Base-by-base conservation (phyloP, 2,329 filamentous ascomycete genomes). In the Fusarium piperis region DNA sequence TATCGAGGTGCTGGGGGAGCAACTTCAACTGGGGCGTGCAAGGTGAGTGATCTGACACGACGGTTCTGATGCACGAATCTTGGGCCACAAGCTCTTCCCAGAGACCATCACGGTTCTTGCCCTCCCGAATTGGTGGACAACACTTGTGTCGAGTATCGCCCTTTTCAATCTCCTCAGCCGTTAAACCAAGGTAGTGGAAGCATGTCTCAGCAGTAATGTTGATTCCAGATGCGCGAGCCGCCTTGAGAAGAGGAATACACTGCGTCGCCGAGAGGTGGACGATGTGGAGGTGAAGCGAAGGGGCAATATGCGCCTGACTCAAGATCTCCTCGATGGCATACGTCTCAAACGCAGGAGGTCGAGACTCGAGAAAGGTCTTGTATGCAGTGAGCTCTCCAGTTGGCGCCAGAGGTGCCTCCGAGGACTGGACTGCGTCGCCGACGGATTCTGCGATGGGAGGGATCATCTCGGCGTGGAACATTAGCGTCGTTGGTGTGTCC, bases 401-500 rank as follows among this genome's bases (percentile, higher is more conserved):
- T 5, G 93, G 93, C 1, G 88, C 89, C 8, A 92, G 83, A 0
- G 93, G 93, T 18, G 93, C 89, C 8, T 88, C 85, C 0, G 93
- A 93, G 28, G 83, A 82, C 76, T 93, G 92, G 5, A 94, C 90
- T 28, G 90, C 90, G 79, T 96, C 94, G 59, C 93, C 92, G 3
- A 95, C 92, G 0, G 93, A 94, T 73, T 90, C 89, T 56, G 93
- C 84, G 73, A 95, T 93, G 18, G 94, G 93, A n/a, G 95, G 94
- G 13, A 97, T 91, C 94, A 98, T 98, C 82, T 99, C 96, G 63
- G 96, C 96, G 79, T 99, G 96, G 85, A 99, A 99, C 95, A 99
- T 98, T 76, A 98, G 90, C 0, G 94, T 97, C 3, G 96, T 98
- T 18, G 94, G 88, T 60, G 91, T 88, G 74, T 94, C 90, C 67